These are phyloP conservation scores for Malassezia dermatis DNA, from an alignment of 1,284 basidiomycete species.

Conservation along the genomic window DNA sequence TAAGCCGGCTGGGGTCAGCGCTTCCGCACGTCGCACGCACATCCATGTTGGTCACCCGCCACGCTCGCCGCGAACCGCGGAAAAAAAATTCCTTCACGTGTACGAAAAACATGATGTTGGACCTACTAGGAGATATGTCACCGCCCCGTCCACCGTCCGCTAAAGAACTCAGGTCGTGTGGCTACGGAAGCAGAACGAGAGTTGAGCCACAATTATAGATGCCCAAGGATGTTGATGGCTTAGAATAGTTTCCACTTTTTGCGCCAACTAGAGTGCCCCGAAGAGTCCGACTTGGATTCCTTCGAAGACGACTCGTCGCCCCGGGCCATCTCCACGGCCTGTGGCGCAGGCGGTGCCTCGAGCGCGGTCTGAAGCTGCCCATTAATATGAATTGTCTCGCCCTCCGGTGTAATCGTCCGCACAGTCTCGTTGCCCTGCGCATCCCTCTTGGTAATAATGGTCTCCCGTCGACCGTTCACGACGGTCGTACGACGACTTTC, in stretches of 20 bases:
- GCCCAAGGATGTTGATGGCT: background rate
- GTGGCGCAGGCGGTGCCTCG: slow-evolving; percentile 1
- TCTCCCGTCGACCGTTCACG: slow-evolving; percentile 34
- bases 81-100: slow-evolving; percentile 10
- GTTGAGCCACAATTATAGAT: background rate
- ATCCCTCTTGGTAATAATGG: slow-evolving; percentile 31
- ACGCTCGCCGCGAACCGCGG: background rate
- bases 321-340: slow-evolving; percentile 1
- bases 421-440: slow-evolving; percentile 32
- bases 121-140: background rate
- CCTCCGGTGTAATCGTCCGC: slow-evolving; percentile 28
- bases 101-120: background rate
- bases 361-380: slow-evolving; percentile 24
- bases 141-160: background rate
- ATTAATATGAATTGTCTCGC: slow-evolving; percentile 31
- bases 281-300: slow-evolving; percentile 1
- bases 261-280: background rate
- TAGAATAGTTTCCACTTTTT: slow-evolving; percentile 18
- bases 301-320: slow-evolving; percentile 1
- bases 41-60: slow-evolving; percentile 4
- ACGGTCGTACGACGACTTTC: slow-evolving; percentile 27
- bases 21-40: background rate
- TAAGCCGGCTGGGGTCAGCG: slow-evolving; percentile 8
- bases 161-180: background rate
- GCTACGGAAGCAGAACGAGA: background rate